A percentile compares a stretch with the other conserved stretches of the same genome.
Evolutionary conservation across 345 rosid species (phyloP).

Genomic region (Orychophragmus violaceus): DNA sequence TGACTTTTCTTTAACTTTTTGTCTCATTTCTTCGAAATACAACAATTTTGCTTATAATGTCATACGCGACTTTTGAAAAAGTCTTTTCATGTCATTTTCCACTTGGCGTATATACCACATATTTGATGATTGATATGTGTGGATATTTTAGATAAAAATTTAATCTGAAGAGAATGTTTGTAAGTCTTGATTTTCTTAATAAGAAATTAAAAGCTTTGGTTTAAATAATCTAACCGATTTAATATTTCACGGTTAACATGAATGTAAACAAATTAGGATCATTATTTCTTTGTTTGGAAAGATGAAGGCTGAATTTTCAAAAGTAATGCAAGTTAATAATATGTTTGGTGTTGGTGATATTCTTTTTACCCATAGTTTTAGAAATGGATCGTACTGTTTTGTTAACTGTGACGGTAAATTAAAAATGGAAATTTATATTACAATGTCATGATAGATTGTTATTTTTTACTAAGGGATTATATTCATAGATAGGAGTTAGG

Average conservation of each 20-base stretch:
- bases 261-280: not conserved
- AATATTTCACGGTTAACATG: not conserved
- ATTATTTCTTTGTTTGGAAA: not conserved
- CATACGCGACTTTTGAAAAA: slow-evolving; percentile 17
- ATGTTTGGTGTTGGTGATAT: not conserved
- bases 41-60: not conserved
- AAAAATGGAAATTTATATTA: too few species aligned
- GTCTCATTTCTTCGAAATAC: not conserved
- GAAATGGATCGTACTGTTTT: not conserved
- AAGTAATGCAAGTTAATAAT: not conserved
- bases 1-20: not conserved
- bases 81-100: slow-evolving; percentile 28
- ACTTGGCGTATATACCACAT: not conserved
- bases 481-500: too few species aligned
- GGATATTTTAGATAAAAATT: not conserved
- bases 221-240: not conserved
- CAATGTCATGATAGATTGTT: too few species aligned
- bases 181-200: not conserved
- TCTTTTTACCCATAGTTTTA: too few species aligned
- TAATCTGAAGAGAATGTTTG: not conserved
- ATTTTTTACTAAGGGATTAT: too few species aligned
- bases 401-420: not conserved
- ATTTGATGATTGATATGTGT: not conserved
- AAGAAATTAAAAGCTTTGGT: not conserved
- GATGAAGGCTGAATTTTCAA: not conserved